Base-by-base conservation (phyloP, 257 asterid genomes). In the Datura wrightii region DNA sequence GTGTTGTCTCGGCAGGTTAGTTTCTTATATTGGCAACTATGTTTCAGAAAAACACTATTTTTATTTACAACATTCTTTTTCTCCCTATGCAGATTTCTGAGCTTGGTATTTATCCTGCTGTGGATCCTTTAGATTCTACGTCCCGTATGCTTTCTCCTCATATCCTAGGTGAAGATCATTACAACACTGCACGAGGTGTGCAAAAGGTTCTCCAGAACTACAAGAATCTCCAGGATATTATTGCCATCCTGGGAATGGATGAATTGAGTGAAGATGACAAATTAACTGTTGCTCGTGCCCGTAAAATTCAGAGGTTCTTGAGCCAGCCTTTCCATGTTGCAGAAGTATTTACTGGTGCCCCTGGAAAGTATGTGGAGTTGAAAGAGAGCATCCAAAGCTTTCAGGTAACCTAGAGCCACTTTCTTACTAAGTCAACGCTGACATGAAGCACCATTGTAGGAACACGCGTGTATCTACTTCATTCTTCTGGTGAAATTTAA, bases 81-180 rank as follows among this genome's bases (percentile, higher is more conserved):
- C 78, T 31, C 62, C 81, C 0, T 69, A 1, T 16, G 44, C 91
- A 96, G 99, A 94, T 96, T 86, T 96, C 99, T 76, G 99, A 96
- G 92, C 98, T 96, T 79, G 99, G 99, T 86, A 96, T 96, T 76
- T 94, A 96, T 90, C 99, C 99, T 79, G 99, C 99, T 46, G 99
- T 96, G 0, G 99, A 86, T 83, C 86, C 86, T 54, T 74, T 86
- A 65, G 88, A 86, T 83, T 86, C 88, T 10, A 86, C 86, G 9
- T 86, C 86, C 48, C 84, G 88, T 56, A 86, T 86, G 88, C 86
- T 86, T 63, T 86, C 88, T n/a, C 88, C 86, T 19, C 86, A 83
- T n/a, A 86, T 76, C 70, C 89, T 96, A 93, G 99, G 98, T 55
- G 84, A 86, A 52, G 86, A 86, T 34, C 88, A 86, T 79, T 86